These are phyloP conservation scores for Arachis monticola DNA, from an alignment of 331 rosid genomes.

Conservation along the genomic window DNA sequence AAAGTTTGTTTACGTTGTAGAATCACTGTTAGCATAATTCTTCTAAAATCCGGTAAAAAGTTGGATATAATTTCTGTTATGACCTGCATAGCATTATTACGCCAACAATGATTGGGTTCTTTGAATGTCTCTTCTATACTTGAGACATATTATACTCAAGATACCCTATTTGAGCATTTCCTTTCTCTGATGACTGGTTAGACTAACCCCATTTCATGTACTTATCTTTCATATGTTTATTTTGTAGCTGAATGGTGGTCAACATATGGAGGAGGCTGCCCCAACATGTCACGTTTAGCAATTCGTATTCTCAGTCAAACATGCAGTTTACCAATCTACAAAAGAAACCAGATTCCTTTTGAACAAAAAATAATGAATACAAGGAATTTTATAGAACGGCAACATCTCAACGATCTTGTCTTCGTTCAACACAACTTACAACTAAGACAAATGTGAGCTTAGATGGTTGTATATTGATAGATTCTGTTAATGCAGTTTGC, in stretches of 20 bases:
- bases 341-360: slow-evolving; percentile 58
- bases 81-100: slow-evolving; percentile 26
- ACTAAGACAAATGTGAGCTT: slow-evolving; percentile 54
- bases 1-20: neutral
- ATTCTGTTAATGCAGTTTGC: slow-evolving; percentile 30
- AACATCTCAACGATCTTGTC: slow-evolving; percentile 76
- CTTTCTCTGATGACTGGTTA: slow-evolving; percentile 18
- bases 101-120: slow-evolving; percentile 6
- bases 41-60: slow-evolving; percentile 16
- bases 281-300: slow-evolving; percentile 80
- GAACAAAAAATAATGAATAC: slow-evolving; percentile 61
- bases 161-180: slow-evolving; percentile 28
- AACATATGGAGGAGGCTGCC: slow-evolving; percentile 89
- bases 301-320: slow-evolving; percentile 88
- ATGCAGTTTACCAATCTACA: slow-evolving; percentile 58
- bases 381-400: slow-evolving; percentile 78
- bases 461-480: slow-evolving; percentile 26
- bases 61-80: slow-evolving; percentile 14
- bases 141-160: slow-evolving; percentile 20
- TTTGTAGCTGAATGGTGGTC: slow-evolving; percentile 97
- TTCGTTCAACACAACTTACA: slow-evolving; percentile 60
- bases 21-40: slow-evolving; percentile 1
- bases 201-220: neutral
- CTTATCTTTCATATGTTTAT: slow-evolving; percentile 26
- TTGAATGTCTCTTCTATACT: slow-evolving; percentile 10